Evolutionary conservation across 495 filamentous ascomycete species (phyloP).

Genomic region (Lindgomyces ingoldianus): DNA sequence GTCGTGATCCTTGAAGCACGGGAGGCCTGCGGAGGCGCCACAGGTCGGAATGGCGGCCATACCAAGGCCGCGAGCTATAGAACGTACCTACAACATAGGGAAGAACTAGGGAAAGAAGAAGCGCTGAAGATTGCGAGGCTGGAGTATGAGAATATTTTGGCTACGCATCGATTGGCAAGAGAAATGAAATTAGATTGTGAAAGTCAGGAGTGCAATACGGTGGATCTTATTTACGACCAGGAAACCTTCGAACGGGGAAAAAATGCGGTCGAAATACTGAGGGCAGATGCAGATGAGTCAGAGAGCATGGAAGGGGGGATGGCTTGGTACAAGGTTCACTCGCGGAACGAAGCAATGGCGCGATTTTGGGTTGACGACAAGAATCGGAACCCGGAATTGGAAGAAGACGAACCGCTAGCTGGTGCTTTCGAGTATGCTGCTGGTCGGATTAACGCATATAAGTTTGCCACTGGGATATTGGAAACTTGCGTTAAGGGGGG

Average conservation of each 20-base stretch:
- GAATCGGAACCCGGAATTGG: conserved; percentile 21
- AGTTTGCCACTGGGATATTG: conserved; percentile 62
- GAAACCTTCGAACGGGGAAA: conserved; percentile 50
- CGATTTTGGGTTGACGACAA: conserved; percentile 45
- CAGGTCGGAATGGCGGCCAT: conserved; percentile 66
- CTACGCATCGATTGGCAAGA: conserved; percentile 55
- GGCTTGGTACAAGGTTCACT: conserved; percentile 51
- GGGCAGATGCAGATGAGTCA: conserved; percentile 40
- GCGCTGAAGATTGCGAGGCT: conserved; percentile 59
- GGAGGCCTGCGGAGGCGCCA: conserved; percentile 58
- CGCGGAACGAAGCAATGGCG: conserved; percentile 49
- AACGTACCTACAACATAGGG: conserved; percentile 51
- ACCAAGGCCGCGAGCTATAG: conserved; percentile 66
- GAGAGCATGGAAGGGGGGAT: conserved; percentile 51
- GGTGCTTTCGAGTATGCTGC: conserved; percentile 62
- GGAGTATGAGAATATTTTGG: conserved; percentile 59
- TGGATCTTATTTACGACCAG: conserved; percentile 60
- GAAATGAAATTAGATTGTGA: conserved; percentile 57
- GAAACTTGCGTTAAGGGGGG: conserved; percentile 54
- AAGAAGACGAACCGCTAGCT: conserved; percentile 25
- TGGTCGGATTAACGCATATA: conserved; percentile 66
- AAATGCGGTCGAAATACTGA: conserved; percentile 51
- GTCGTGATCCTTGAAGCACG: conserved; percentile 64
- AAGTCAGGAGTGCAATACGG: conserved; percentile 52
- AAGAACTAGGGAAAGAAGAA: conserved; percentile 44